These are phyloP conservation scores for Sporothrix schenckii DNA, from an alignment of 2,329 filamentous ascomycete species.

Conservation along the genomic window DNA sequence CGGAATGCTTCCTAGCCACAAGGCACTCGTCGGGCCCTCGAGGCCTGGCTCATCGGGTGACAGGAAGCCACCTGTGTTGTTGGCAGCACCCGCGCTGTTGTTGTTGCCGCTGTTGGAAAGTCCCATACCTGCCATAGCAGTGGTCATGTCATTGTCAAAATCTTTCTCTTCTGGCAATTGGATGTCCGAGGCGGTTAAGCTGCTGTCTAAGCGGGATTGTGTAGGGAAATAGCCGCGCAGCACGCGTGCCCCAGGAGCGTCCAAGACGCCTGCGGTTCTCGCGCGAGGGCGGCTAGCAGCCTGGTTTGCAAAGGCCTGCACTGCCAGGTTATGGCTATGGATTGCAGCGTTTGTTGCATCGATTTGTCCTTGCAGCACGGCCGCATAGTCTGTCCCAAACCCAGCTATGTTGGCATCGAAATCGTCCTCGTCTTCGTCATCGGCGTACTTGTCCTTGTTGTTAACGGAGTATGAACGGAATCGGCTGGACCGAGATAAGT, in stretches of 20 bases:
- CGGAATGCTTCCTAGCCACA: constrained; percentile 97
- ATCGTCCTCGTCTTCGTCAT: constrained; percentile 82
- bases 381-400: constrained; percentile 62
- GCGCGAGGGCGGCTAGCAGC: constrained; percentile 83
- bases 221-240: constrained; percentile 75
- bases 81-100: constrained; percentile 27
- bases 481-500: constrained; percentile 78
- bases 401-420: constrained; percentile 59
- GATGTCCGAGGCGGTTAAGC: constrained; percentile 74
- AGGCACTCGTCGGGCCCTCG: constrained; percentile 85
- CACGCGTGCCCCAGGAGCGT: constrained; percentile 69
- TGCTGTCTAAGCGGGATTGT: constrained; percentile 71
- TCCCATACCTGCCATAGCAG: constrained; percentile 80
- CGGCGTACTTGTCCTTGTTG: constrained; percentile 95
- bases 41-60: constrained; percentile 75
- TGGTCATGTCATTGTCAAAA: constrained; percentile 72
- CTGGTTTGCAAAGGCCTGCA: constrained; percentile 87
- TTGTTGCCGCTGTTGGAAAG: constrained; percentile 70
- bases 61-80: constrained; percentile 60
- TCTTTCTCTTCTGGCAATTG: constrained; percentile 74
- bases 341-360: constrained; percentile 71
- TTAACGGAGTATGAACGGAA: constrained; percentile 99
- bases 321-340: constrained; percentile 87
- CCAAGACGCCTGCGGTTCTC: constrained; percentile 86
- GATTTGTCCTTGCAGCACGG: constrained; percentile 63